Base-by-base conservation (phyloP, 495 filamentous ascomycete genomes). In the Podospora pseudopauciseta region DNA sequence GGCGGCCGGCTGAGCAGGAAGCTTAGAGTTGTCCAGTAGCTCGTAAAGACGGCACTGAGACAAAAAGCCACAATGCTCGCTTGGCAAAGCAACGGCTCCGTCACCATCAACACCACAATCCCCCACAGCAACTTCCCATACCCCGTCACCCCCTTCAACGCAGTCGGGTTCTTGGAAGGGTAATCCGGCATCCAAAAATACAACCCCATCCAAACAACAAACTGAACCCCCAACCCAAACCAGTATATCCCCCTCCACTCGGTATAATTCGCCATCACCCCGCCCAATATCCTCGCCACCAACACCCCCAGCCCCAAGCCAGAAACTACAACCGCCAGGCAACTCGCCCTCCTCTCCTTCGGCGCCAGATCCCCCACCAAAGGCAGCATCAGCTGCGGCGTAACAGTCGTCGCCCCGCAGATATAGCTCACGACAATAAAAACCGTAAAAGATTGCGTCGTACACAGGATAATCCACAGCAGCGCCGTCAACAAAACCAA, bases 341-440 rank as follows among this genome's bases (percentile, higher is more conserved):
- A 89, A 6, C 85, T 86, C 15, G 90, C 90, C 7, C 90, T 86
- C 34, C 88, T 86, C 27, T 87, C 77, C 3, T 86, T 82, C 0
- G 92, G 92, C 0, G 91, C 91, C 28, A 94, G 88, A 73, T 94
- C 91, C 23, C 91, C 91, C 4, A 94, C 91, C 0, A 96, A 80
- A 0, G 92, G 92, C 19, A 96, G 88, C 89, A 94, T 90, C 62
- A 93, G 83, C 78, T 95, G 91, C 0, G 92, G 92, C 13, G 92
- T 94, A 4, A 96, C 91, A 2, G 92, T 96, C 11, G 90, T 88
- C n/a, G 91, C 71, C 16, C 88, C 87, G 27, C 85, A 85, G 53
- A 94, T 74, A 75, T 89, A 94, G 18, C 88, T 91, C 65, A 94
- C 79, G 13, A 81, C 86, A 3, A 85, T 80, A 77, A 96, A 94